These are phyloP conservation scores for Durio zibethinus DNA, from an alignment of 345 rosid genomes.

Conservation along the genomic window DNA sequence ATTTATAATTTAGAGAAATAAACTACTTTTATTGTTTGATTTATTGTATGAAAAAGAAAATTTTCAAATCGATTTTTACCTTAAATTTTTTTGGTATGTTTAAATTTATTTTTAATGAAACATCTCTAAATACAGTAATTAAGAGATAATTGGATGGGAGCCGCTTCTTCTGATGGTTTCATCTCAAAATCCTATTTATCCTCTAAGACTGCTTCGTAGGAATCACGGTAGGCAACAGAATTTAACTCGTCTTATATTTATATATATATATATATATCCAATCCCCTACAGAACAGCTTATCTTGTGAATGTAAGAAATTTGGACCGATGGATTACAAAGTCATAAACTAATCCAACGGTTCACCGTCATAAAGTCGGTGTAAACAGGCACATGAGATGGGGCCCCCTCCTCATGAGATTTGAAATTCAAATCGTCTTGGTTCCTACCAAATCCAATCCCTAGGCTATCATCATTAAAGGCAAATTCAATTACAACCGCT, in stretches of 20 bases:
- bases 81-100: neutral
- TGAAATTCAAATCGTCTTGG: conserved; percentile 38
- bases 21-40: too few relatives aligned
- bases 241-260: neutral
- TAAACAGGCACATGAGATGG: conserved; percentile 10
- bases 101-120: neutral
- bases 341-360: neutral
- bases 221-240: neutral
- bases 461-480: conserved; percentile 16
- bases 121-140: too few relatives aligned
- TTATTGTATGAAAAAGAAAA: too few relatives aligned
- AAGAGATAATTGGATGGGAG: too few relatives aligned
- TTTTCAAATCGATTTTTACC: neutral
- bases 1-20: neutral
- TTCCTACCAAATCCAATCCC: conserved; percentile 8
- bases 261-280: too few relatives aligned
- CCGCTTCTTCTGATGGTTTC: neutral
- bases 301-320: neutral
- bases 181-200: neutral
- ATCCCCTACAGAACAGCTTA: neutral
- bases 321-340: neutral
- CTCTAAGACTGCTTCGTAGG: neutral
- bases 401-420: conserved; percentile 20
- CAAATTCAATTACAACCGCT: conserved; percentile 20
- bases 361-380: neutral